Base-by-base conservation (phyloP, 2,329 filamentous ascomycete genomes). In the Fusarium mundagurra region DNA sequence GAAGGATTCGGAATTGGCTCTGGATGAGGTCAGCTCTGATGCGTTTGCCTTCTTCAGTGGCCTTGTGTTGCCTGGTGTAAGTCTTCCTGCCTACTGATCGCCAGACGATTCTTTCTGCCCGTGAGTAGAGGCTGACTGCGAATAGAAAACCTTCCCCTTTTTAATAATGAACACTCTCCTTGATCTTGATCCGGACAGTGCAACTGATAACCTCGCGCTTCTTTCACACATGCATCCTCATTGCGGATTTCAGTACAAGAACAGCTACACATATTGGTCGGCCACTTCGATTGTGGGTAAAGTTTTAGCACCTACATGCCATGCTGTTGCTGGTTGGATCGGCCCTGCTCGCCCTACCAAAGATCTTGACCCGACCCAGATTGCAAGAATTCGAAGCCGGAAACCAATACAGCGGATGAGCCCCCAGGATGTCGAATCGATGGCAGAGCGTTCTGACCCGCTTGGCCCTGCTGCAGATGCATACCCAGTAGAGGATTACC, bases 1-100 rank as follows among this genome's bases (percentile, higher is more conserved):
- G 69, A 86, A 87, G 69, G 90, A 92, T 66, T 83, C 82, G 17
- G 89, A 92, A 67, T 86, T 87, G 29, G 85, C 85, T 20, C 83
- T 93, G 60, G 86, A 93, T 71, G 84, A 87, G 45, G 83, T 91
- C 78, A 91, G 91, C 77, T 92, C 92, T 27, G 92, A 94, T 78
- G 89, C 92, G 22, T 92, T 94, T 89, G 92, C 93, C 12, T 95
- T 93, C 84, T 94, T 94, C 78, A 93, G 91, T 43, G 92, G 92
- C 8, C 87, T 94, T 20, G 88, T 94, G 41, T 83, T 95, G 8
- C 93, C 93, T 14, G 93, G 93, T 17, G 87, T 89, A 81, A 87
- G 90, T 80, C 43, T 29, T 11, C 29, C 39, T 17, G 24, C 36
- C 44, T 57, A n/a, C n/a, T n/a, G 27, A 33, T 51, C 8, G 18